phyloP scores from a whole-genome alignment of 2,329 filamentous ascomycete species.

The Sporothrix luriei region DNA sequence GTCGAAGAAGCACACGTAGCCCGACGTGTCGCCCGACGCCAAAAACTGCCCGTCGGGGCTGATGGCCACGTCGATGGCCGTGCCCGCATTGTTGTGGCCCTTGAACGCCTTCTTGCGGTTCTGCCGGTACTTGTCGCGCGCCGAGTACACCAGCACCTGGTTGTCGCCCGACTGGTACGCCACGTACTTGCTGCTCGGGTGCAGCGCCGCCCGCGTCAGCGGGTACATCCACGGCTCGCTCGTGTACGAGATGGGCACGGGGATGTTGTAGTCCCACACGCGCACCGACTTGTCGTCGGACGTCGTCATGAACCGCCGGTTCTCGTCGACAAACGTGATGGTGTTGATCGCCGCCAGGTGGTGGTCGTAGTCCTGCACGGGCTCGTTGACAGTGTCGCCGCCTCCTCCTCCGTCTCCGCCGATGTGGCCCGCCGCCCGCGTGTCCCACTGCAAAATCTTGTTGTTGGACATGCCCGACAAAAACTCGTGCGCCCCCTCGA shows the following conservation, averaged over 20 bases:
- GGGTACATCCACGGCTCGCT: slow-evolving; percentile 98
- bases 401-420: too few relatives aligned
- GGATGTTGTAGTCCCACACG: slow-evolving; percentile 98
- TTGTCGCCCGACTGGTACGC: slow-evolving; percentile 94
- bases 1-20: slow-evolving; percentile 95
- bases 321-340: slow-evolving; percentile 92
- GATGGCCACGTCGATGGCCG: slow-evolving; percentile 85
- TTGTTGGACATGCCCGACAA: slow-evolving; percentile 97
- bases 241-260: slow-evolving; percentile 97
- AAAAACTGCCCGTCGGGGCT: slow-evolving; percentile 92
- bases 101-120: slow-evolving; percentile 97
- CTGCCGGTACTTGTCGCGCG: slow-evolving; percentile 93
- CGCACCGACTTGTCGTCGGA: slow-evolving; percentile 95
- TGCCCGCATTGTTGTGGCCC: slow-evolving; percentile 93
- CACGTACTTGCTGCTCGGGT: slow-evolving; percentile 91
- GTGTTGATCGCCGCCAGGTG: slow-evolving; percentile 98
- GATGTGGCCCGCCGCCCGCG: slow-evolving; percentile 54
- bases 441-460: slow-evolving; percentile 98
- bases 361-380: slow-evolving; percentile 97
- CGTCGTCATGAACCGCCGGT: slow-evolving; percentile 94
- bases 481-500: slow-evolving; percentile 81
- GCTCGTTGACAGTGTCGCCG: slow-evolving; percentile 56
- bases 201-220: slow-evolving; percentile 80
- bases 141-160: slow-evolving; percentile 93
- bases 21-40: slow-evolving; percentile 80